Base-by-base conservation (phyloP, 2,329 filamentous ascomycete genomes). In the Penicillium thymicola region DNA sequence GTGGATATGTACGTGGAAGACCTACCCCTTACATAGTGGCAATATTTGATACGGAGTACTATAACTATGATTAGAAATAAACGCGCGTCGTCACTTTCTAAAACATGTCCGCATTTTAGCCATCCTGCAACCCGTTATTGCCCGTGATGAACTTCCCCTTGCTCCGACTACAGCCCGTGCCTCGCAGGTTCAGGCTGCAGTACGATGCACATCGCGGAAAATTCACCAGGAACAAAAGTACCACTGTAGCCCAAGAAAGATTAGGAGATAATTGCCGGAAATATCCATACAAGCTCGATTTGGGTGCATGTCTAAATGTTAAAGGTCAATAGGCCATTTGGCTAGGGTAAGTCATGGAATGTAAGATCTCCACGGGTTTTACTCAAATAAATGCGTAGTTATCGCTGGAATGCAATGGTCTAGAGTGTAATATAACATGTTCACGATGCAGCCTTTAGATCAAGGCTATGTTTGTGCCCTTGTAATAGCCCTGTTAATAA, bases 401-500 rank as follows among this genome's bases (percentile, higher is more conserved):
- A 38, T 38, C n/a, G 9, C 36, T 38, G 36, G 36, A 38, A 38
- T 38, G n/a, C 2, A 18, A 18, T 10, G 13, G 10, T 38, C 2
- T 37, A n/a, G 18, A 38, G n/a, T 38, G 36, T 38, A 38, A 21
- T 38, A 21, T 11, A 38, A 18, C 36, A 38, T 38, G 10, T 11
- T 38, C n/a, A 38, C 2, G 21, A 38, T 13, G 9, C n/a, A 38
- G 36, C 36, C n/a, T 38, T 21, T 38, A 18, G 9, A 38, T 18
- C n/a, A 38, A 13, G 36, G 9, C n/a, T 38, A 38, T 4, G 36
- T 18, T 18, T 49, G 46, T 16, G 46, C 46, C 27, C 34, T 28
- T 18, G 44, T 23, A n/a, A 51, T 51, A 2, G 50, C 54, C 14
- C 57, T 49, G 46, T 55, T 55, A 45, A 59, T 59, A 30, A 37